Evolutionary conservation across 805 yeast species (phyloP).

Genomic region (Myxozyma nipponensis): DNA sequence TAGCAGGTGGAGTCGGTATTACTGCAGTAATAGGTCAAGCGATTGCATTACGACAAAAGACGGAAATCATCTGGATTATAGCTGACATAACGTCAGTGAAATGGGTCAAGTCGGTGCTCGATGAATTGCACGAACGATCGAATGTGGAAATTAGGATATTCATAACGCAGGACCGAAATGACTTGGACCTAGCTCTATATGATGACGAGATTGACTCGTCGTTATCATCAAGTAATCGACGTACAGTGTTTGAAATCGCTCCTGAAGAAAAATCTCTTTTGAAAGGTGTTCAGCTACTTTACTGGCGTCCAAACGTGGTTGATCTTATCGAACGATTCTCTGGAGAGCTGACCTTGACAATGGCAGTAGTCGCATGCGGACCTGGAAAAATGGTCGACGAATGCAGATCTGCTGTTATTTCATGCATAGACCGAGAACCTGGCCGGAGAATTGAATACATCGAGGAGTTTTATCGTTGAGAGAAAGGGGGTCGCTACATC

Average conservation of each 20-base stretch:
- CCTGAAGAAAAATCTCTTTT: neutral
- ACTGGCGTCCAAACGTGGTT: neutral
- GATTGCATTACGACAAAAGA: slow-evolving; percentile 18
- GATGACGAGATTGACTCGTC: neutral
- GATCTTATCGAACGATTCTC: slow-evolving; percentile 6
- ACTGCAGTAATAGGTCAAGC: slow-evolving; percentile 54
- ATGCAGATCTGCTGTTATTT: slow-evolving; percentile 48
- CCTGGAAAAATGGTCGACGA: slow-evolving; percentile 57
- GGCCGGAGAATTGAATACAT: slow-evolving; percentile 59
- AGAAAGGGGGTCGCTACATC: too few relatives aligned
- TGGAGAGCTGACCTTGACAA: slow-evolving; percentile 1
- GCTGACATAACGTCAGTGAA: slow-evolving; percentile 1
- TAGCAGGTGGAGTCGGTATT: slow-evolving; percentile 66
- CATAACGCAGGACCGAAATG: slow-evolving; percentile 9
- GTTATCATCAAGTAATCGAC: slow-evolving; percentile 32
- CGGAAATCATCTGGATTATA: slow-evolving; percentile 10
- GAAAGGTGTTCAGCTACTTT: neutral
- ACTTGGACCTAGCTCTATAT: slow-evolving; percentile 20
- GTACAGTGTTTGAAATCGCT: slow-evolving; percentile 31
- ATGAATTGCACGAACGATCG: neutral
- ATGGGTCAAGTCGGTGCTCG: slow-evolving; percentile 14
- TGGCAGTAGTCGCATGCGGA: slow-evolving; percentile 59
- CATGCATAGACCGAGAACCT: slow-evolving; percentile 40
- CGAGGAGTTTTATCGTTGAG: too few relatives aligned
- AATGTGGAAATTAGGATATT: slow-evolving; percentile 10